phyloP scores from a whole-genome alignment of 2,329 filamentous ascomycete genomes.

The Phaeosphaeriaceae sp. region DNA sequence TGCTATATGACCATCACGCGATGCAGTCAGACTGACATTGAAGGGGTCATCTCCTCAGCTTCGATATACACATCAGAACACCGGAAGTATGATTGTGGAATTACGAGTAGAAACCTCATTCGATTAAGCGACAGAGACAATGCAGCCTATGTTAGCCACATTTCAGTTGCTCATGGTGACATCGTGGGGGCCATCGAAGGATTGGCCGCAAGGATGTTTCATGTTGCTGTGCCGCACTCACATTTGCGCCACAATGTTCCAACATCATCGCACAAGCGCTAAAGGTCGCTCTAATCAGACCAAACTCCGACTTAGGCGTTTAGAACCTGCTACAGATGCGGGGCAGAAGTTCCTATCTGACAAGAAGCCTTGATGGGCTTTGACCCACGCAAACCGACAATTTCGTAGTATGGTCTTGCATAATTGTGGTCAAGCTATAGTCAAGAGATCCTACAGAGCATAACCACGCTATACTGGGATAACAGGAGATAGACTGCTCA shows the following conservation, averaged over 20 bases:
- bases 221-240: conserved; percentile 11
- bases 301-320: background rate
- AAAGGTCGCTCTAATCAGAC: background rate
- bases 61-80: too few relatives aligned
- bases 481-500: background rate
- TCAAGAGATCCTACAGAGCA: too few relatives aligned
- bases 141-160: background rate
- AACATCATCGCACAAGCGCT: background rate
- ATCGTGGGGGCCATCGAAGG: background rate
- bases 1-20: too few relatives aligned
- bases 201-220: background rate
- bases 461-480: too few relatives aligned
- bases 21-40: too few relatives aligned
- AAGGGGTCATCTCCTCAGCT: too few relatives aligned
- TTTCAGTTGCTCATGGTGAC: background rate
- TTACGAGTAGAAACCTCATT: background rate
- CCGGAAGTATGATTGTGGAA: too few relatives aligned
- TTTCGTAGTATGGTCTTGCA: background rate
- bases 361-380: background rate
- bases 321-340: background rate
- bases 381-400: background rate
- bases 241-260: conserved; percentile 7
- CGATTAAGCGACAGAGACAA: background rate
- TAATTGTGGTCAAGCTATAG: too few relatives aligned
- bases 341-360: background rate